A percentile compares a stretch with the other conserved stretches of the same genome.
Evolutionary conservation across 768 basidiomycete species (phyloP).

Genomic region (Rubroboletus satanas): DNA sequence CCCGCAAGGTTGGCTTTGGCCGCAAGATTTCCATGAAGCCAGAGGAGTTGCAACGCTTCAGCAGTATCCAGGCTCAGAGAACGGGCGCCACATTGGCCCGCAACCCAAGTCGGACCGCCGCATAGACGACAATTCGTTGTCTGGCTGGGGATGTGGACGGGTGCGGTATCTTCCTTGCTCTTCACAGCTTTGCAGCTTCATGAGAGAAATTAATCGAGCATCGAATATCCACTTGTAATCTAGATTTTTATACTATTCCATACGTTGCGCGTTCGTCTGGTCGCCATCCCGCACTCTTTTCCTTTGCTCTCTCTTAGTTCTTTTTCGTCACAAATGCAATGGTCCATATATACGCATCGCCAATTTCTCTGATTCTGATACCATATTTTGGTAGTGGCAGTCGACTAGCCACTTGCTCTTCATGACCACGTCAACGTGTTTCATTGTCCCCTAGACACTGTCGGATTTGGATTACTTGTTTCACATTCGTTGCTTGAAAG

Average conservation of each 20-base stretch:
- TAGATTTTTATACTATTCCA: constrained; percentile 28
- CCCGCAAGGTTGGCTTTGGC: constrained; percentile 85
- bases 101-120: constrained; percentile 63
- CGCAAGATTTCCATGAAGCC: constrained; percentile 76
- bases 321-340: constrained; percentile 12
- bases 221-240: constrained; percentile 33
- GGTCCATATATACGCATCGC: constrained; percentile 17
- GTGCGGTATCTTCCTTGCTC: constrained; percentile 23
- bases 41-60: constrained; percentile 83
- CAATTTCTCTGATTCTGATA: constrained; percentile 8
- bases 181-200: constrained; percentile 10
- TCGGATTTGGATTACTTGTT: constrained; percentile 6
- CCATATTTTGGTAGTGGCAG: constrained; percentile 5
- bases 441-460: neutral
- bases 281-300: constrained; percentile 18
- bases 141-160: constrained; percentile 13
- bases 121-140: constrained; percentile 28
- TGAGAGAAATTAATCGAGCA: constrained; percentile 23
- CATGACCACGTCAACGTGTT: neutral
- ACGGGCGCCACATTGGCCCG: constrained; percentile 76
- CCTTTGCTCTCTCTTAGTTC: constrained; percentile 9
- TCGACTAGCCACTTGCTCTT: neutral
- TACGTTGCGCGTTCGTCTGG: constrained; percentile 14
- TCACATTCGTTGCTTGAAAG: constrained; percentile 5
- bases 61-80: constrained; percentile 76